Base-by-base conservation (phyloP, 768 basidiomycete species). In the Panus rudis region DNA sequence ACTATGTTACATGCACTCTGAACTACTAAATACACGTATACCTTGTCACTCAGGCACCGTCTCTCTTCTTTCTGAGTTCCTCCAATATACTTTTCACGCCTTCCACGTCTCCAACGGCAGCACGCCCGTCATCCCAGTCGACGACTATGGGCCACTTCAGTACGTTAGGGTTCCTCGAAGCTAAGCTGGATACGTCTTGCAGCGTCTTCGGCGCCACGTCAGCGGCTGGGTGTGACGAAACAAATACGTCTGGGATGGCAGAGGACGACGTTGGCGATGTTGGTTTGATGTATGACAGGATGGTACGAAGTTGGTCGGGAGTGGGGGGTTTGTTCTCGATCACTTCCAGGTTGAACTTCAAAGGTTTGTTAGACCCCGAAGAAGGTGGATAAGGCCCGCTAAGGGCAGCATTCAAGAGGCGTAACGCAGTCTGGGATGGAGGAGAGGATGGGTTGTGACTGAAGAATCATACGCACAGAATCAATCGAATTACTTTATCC, bases 101-200 rank as follows among this genome's bases (percentile, higher is more conserved):
- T 5, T 84, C 81, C 14, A 79, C 65, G 46, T 82, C 77, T 0
- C 86, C 86, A 0, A 87, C 62, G 16, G 72, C 71, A 8, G 77
- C 83, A 31, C 69, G 69, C 1, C 86, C 86, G 19, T 68, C 72
- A 13, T 67, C 62, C 86, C 86, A 89, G 51, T 89, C 79, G 2
- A 89, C 86, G 0, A 89, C 82, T 35, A 89, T 72, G 0, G 86
- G 86, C 84, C 84, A 89, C 50, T 78, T 84, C 51, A 87, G 60
- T 13, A 75, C 76, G 12, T 67, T 68, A 1, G 79, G 81, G 44
- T 79, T 78, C 59, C 68, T 66, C 33, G 63, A 52, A 0, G 69
- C 83, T 8, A 85, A 67, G 22, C 70, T 62, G 2, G 64, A 64
- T 7, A 88, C 64, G 4, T 69, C 60, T 0, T 73, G 51, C 21